These are phyloP conservation scores for Wallacemonas sp. DNA, from an alignment of 208 protist genomes.

Conservation along the genomic window DNA sequence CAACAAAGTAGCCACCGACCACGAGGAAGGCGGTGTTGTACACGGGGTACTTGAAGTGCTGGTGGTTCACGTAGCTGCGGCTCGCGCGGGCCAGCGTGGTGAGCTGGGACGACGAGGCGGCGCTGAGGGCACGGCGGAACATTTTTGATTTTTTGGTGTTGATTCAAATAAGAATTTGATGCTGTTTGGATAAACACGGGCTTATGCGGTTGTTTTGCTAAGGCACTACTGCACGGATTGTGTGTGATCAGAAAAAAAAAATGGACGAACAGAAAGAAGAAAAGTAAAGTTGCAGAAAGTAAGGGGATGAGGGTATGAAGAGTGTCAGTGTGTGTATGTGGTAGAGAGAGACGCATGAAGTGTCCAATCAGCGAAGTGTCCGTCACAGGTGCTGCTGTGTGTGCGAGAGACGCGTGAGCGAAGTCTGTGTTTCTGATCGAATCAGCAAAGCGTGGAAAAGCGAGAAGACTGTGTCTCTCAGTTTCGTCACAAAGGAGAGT, in stretches of 20 bases:
- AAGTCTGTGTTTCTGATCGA: too few species aligned
- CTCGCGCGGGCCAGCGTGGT: slow-evolving; percentile 24
- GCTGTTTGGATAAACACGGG: not conserved
- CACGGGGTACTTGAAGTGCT: slow-evolving; percentile 85
- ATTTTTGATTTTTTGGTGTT: slow-evolving; percentile 29
- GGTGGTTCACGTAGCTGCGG: slow-evolving; percentile 77
- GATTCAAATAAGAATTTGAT: not conserved
- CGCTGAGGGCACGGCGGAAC: slow-evolving; percentile 72
- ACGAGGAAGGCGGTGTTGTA: slow-evolving; percentile 38
- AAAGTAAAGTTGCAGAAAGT: not conserved
- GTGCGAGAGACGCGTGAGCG: too few species aligned
- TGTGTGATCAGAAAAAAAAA: not conserved
- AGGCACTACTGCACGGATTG: not conserved
- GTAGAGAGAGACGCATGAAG: too few species aligned
- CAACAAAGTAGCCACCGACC: slow-evolving; percentile 70
- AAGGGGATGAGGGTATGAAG: not conserved
- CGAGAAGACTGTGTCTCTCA: too few species aligned
- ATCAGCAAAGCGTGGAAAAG: too few species aligned
- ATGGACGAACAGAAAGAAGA: not conserved
- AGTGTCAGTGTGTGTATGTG: too few species aligned
- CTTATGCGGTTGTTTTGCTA: slow-evolving; percentile 10
- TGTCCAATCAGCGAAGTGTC: too few species aligned
- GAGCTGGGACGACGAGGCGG: slow-evolving; percentile 31
- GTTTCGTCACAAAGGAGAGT: too few species aligned
- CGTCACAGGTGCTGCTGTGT: too few species aligned